Evolutionary conservation across 371 early-diverging fungal species (phyloP), one percentile per base, ranked within the genome.

Genomic region (Apophysomyces sp.): DNA sequence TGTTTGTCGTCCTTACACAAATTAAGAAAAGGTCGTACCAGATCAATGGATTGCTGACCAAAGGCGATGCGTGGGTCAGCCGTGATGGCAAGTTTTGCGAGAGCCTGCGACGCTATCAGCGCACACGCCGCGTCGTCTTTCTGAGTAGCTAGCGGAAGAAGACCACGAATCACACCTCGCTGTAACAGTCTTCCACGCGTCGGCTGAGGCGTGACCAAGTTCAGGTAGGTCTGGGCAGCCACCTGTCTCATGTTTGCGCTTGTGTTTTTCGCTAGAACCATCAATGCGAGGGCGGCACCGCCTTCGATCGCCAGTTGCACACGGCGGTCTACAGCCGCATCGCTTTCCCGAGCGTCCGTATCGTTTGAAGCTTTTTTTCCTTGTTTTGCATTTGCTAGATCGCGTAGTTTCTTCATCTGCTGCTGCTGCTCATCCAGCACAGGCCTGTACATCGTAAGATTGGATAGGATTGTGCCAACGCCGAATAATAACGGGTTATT

Each of bases 41-140:
- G 61, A 65, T 86, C 89, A 12, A 89, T 77, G 15, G 82, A 67
- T 18, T 73, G 68, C 52, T 86, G 80, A 13, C 86, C 86, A 77
- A 95, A 95, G 3, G 95, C 95, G 27, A 96, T 62, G 29, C 89
- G 80, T 11, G 96, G 97, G 52, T 97, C 91, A 18, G 90, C 81
- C 1, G 96, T 93, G 57, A 97, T 95, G 21, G 94, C 94, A 7
- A 96, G 78, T 61, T 93, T 94, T 9, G 97, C 97, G 39, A 96
- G 74, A 1, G 96, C 93, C 40, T 94, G 94, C 0, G 92, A 84
- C 0, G 93, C 92, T 0, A 64, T 21, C 15, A 68, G 30, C 1
- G 80, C 66, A 0, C 56, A 59, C 1, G 58, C 44, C 49, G 61
- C 63, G 15, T 66, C 65, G 21, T 52, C 29, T 11, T 52, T 51